Conservation (phyloP, 2,329 filamentous ascomycete genomes). For the Sphaerostilbella broomeana region DNA sequence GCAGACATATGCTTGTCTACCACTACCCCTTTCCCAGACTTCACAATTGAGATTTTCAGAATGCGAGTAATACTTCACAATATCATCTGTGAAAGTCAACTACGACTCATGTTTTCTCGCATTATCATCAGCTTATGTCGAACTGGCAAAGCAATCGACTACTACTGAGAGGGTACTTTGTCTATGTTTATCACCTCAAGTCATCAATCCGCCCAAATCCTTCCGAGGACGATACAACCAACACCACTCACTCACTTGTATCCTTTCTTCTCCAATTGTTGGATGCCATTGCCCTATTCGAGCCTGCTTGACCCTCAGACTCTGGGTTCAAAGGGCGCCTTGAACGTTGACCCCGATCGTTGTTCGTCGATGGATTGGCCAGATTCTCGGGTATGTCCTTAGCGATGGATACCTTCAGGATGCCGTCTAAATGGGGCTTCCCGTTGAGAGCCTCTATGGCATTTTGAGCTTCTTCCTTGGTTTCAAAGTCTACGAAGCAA, state of each 20-base stretch:
- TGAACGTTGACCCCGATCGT: constrained; percentile 1
- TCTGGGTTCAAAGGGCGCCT: constrained; percentile 7
- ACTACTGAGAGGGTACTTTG: too few relatives aligned
- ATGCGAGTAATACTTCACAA: too few relatives aligned
- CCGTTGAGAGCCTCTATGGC: constrained; percentile 35
- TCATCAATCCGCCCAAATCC: background rate
- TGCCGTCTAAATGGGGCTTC: constrained; percentile 18
- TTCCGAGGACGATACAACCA: too few relatives aligned
- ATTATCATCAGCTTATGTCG: too few relatives aligned
- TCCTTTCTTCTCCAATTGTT: constrained; percentile 11
- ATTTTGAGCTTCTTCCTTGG: constrained; percentile 43
- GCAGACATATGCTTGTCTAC: too few relatives aligned
- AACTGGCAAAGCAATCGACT: too few relatives aligned
- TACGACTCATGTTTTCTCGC: too few relatives aligned
- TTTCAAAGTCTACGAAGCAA: constrained; percentile 59
- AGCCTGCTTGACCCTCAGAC: background rate
- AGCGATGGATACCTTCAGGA: constrained; percentile 15
- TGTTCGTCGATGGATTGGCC: background rate
- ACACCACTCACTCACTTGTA: too few relatives aligned
- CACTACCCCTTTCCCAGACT: too few relatives aligned
- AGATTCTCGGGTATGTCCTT: constrained; percentile 9
- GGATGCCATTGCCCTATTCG: constrained; percentile 11
- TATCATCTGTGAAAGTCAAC: too few relatives aligned
- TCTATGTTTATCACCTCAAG: background rate
- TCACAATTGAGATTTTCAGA: too few relatives aligned